Conservation (phyloP, 176 grass and related monocot genomes). For the Eragrostis curvula region DNA sequence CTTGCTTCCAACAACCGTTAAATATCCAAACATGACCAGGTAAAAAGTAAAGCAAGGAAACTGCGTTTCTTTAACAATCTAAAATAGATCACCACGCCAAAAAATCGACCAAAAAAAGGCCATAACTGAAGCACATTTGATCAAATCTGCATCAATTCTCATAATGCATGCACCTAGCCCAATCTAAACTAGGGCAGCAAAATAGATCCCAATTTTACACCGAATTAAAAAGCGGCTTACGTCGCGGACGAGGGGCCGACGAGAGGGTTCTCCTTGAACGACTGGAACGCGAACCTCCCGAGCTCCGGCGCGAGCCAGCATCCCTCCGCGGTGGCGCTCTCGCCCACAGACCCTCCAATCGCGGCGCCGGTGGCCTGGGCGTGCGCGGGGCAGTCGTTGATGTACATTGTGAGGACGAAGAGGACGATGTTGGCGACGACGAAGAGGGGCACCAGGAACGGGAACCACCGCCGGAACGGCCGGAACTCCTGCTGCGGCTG, state of each 20-base stretch:
- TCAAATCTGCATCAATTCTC: neutral
- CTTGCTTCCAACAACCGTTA: neutral
- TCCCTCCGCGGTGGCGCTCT: conserved; percentile 37
- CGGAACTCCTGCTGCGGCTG: conserved; percentile 43
- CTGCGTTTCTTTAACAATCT: neutral
- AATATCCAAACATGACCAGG: neutral
- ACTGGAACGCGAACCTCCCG: conserved; percentile 95
- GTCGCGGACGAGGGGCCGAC: conserved; percentile 77
- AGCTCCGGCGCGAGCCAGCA: conserved; percentile 54
- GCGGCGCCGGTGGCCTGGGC: conserved; percentile 31
- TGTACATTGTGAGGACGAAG: conserved; percentile 88
- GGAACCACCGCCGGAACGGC: conserved; percentile 75
- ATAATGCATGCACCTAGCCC: conserved; percentile 9
- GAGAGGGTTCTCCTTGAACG: conserved; percentile 88
- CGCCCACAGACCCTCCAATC: conserved; percentile 47
- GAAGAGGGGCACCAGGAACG: conserved; percentile 82
- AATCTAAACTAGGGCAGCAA: neutral
- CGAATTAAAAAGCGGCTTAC: conserved; percentile 46
- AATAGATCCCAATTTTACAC: conserved; percentile 8
- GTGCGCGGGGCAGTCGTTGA: conserved; percentile 82
- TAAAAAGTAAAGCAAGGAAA: conserved; percentile 14
- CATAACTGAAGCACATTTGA: neutral
- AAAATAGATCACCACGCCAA: neutral
- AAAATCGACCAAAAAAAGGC: neutral
- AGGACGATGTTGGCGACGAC: conserved; percentile 58